Conservation (phyloP, 2,329 filamentous ascomycete genomes). For the Colletotrichum aenigma region DNA sequence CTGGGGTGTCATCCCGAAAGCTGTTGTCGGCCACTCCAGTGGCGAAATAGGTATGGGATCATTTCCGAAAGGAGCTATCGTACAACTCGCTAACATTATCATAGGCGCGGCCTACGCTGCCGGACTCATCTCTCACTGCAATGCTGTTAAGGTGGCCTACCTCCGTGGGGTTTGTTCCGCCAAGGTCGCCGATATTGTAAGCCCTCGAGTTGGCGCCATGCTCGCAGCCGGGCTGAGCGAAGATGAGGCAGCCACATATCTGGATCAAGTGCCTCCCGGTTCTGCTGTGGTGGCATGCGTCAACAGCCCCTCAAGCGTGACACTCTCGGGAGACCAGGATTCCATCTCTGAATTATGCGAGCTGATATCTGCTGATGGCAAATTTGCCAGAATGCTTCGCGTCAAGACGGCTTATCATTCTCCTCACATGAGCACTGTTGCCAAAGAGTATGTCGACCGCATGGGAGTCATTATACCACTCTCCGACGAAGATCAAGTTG, state of each 20-base stretch:
- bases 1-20: constrained; percentile 37
- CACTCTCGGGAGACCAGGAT: constrained; percentile 26
- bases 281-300: constrained; percentile 37
- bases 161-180: constrained; percentile 28
- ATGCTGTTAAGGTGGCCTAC: constrained; percentile 35
- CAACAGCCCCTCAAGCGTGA: constrained; percentile 40
- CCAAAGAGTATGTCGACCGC: constrained; percentile 21
- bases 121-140: constrained; percentile 27
- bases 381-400: constrained; percentile 23
- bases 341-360: constrained; percentile 24
- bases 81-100: not conserved
- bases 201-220: constrained; percentile 28
- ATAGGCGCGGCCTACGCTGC: constrained; percentile 45
- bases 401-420: constrained; percentile 12
- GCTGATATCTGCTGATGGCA: constrained; percentile 9
- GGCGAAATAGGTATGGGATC: not conserved
- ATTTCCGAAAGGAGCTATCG: rapidly evolving
- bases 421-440: constrained; percentile 47
- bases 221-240: constrained; percentile 29
- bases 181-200: not conserved
- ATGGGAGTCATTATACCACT: not conserved
- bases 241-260: constrained; percentile 10
- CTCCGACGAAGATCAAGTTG: constrained; percentile 29
- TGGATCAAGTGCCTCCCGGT: constrained; percentile 11
- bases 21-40: not conserved